These are phyloP conservation scores for Saitozyma podzolica DNA, from an alignment of 768 basidiomycete species.

Conservation along the genomic window DNA sequence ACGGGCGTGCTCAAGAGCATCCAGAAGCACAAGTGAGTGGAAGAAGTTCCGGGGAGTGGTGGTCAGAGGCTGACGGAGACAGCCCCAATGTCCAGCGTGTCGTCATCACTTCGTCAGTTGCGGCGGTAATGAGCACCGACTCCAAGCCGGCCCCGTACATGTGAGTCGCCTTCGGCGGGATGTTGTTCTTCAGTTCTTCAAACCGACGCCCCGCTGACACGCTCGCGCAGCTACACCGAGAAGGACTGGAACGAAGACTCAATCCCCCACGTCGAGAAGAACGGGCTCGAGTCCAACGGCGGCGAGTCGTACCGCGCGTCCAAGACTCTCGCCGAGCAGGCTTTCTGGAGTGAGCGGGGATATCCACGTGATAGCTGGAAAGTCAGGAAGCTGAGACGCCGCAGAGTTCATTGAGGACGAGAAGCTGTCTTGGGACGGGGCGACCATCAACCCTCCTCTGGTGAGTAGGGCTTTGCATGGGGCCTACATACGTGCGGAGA, in stretches of 20 bases:
- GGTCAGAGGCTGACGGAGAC: not conserved
- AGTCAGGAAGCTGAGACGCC: not conserved
- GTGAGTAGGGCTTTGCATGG: too few relatives aligned
- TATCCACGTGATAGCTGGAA: not conserved
- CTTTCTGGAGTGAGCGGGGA: conserved; percentile 23
- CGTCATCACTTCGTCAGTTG: conserved; percentile 61
- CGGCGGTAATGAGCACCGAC: conserved; percentile 36
- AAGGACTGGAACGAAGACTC: conserved; percentile 39
- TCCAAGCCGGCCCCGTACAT: too few relatives aligned
- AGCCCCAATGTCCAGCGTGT: conserved; percentile 64
- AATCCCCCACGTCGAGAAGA: conserved; percentile 15
- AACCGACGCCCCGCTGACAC: conserved; percentile 3
- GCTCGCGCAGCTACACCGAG: conserved; percentile 31
- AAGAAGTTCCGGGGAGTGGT: not conserved
- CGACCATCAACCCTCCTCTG: conserved; percentile 48
- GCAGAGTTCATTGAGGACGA: conserved; percentile 44
- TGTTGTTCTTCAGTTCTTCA: not conserved
- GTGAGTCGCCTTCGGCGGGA: not conserved
- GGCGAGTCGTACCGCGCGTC: conserved; percentile 19
- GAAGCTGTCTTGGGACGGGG: conserved; percentile 46
- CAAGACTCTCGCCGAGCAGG: conserved; percentile 47
- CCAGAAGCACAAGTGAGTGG: conserved; percentile 58
- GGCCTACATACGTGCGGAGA: too few relatives aligned
- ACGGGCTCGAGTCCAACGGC: conserved; percentile 14
- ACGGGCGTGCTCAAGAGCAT: conserved; percentile 64